Conservation (phyloP, 108 stramenopile species). For the Tribonema minus region DNA sequence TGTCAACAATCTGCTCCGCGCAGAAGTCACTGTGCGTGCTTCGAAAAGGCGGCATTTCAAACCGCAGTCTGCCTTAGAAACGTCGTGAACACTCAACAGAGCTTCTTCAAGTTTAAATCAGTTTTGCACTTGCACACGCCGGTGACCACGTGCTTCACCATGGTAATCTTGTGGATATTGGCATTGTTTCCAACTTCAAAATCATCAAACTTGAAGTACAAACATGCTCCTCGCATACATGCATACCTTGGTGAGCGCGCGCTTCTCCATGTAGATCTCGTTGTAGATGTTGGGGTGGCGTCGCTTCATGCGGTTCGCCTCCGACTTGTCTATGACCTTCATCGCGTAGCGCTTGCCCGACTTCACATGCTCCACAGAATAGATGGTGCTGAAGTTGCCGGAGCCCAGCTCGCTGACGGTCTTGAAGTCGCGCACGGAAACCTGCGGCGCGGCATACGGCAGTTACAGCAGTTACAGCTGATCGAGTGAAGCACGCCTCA, state of each 20-base stretch:
- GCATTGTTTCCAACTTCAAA: not conserved
- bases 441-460: not conserved
- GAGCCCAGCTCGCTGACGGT: slow-evolving; percentile 26
- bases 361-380: slow-evolving; percentile 61
- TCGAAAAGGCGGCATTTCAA: not conserved
- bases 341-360: slow-evolving; percentile 85
- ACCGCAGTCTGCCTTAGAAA: too few relatives aligned
- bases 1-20: too few relatives aligned
- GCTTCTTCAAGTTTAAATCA: not conserved
- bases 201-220: not conserved
- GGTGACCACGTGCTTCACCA: not conserved
- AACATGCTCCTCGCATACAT: not conserved
- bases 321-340: slow-evolving; percentile 87
- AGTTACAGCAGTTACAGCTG: not conserved
- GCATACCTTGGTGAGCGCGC: slow-evolving; percentile 67
- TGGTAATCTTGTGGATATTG: not conserved
- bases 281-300: slow-evolving; percentile 92
- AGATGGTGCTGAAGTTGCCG: slow-evolving; percentile 34
- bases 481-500: not conserved
- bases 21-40: too few relatives aligned
- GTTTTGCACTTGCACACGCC: not conserved
- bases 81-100: too few relatives aligned
- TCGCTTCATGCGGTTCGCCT: slow-evolving; percentile 73
- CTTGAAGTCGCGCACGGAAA: slow-evolving; percentile 18
- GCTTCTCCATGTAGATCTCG: slow-evolving; percentile 91